These are phyloP conservation scores for Kwoniella mangroviensis DNA, from an alignment of 768 basidiomycete species.

Conservation along the genomic window DNA sequence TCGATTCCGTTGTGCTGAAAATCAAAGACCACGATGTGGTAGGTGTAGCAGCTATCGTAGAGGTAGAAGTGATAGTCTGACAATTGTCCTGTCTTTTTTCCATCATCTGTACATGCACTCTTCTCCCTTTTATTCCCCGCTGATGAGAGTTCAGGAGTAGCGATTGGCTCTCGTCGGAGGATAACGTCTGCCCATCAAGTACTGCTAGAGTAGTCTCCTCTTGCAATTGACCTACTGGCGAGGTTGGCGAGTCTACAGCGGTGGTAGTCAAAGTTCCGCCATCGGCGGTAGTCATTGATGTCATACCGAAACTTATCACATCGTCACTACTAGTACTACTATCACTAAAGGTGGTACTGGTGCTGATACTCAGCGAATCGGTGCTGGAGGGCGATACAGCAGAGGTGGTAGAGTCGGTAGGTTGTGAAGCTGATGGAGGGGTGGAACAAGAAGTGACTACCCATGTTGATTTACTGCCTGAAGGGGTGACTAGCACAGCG, in stretches of 20 bases:
- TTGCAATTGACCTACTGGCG: conserved; percentile 1
- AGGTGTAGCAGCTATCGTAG: not conserved
- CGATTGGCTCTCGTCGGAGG: not conserved
- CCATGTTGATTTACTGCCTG: conserved; percentile 9
- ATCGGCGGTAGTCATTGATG: not conserved
- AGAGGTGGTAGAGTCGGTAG: not conserved
- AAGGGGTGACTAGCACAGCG: conserved; percentile 5
- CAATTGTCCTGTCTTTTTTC: not conserved
- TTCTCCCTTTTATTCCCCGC: not conserved
- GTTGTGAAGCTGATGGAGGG: not conserved
- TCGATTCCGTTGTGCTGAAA: not conserved
- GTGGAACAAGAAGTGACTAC: conserved; percentile 8
- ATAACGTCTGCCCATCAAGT: not conserved
- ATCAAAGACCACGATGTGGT: conserved; percentile 17
- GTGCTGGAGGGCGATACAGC: not conserved
- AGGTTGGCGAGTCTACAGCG: not conserved
- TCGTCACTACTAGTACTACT: not conserved
- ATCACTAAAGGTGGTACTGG: not conserved
- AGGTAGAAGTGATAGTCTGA: conserved; percentile 14
- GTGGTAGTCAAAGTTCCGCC: not conserved
- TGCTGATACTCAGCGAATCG: not conserved
- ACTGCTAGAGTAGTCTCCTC: not conserved
- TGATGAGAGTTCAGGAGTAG: not conserved
- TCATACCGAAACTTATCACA: not conserved
- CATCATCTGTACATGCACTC: not conserved